Base-by-base conservation (phyloP, 371 early-diverging fungal genomes). In the Vairimorpha apis region DNA sequence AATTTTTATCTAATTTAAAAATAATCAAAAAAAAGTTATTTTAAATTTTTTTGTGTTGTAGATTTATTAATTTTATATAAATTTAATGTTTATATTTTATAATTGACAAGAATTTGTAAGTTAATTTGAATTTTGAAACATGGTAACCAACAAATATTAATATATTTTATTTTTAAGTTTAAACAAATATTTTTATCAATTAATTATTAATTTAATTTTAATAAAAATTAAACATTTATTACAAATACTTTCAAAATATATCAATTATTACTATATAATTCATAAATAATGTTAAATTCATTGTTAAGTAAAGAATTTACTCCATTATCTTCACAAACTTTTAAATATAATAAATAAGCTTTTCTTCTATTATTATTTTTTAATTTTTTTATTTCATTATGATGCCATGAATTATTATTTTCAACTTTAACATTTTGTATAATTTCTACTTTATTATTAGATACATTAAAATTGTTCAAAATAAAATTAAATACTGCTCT, bases 401-500 rank as follows among this genome's bases (percentile, higher is more conserved):
- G 21, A 38, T 56, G 30, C 70, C 70, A 43, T 75, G 75, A 7
- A 74, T 45, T 35, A n/a, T 49, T 25, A 14, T 18, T 8, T 29
- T 56, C 25, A 33, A 23, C 44, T 27, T 49, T 18, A 1, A 4
- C 29, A 13, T 21, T 0, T 29, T 35, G 16, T 16, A 10, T 29
- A 1, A 47, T 33, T 44, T 21, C 37, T 23, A 73, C 53, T 35
- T 30, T 43, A 2, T 59, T 14, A 33, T 4, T 69, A 5, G 25
- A 35, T 21, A 64, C 35, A 45, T 32, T 38, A 14, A 67, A 47
- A 51, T 43, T 35, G 3, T 63, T 56, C 14, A 27, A 35, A 0
- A 75, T 62, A 45, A 25, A 41, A 45, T 76, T 76, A 55, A 76
- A 76, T 14, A 76, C 47, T 25, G 13, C 10, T 29, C 79, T 55